Base-by-base conservation (phyloP, 345 rosid species). In the Eucalyptus grandis region DNA sequence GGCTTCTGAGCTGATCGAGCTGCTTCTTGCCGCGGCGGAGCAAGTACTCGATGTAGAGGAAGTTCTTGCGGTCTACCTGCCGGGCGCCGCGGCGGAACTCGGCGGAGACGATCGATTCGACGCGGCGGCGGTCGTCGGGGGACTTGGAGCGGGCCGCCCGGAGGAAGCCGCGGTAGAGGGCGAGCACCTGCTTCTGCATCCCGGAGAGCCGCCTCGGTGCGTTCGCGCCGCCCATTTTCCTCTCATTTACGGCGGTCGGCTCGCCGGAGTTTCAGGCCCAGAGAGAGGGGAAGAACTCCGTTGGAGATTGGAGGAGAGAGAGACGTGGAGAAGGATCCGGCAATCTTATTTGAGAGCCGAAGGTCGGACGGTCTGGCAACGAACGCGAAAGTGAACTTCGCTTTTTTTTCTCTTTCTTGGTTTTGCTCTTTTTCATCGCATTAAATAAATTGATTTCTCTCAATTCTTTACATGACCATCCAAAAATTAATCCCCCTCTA, bases 101-200 rank as follows among this genome's bases (percentile, higher is more conserved):
- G 5, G 91, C 88, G 6, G 97, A 92, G 40, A 97, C 98, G 17
- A 96, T 87, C 82, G 92, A 91, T 91, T 96, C 96, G 90, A 97
- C 94, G 88, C 90, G 92, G 72, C 50, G 89, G 49, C 96, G 92
- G 51, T 96, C 98, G 83, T 97, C 95, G 3, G 87, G 77, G 86
- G 95, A 88, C 91, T 96, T 97, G 6, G 91, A 92, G 87, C 97
- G 97, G 81, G 97, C 95, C 87, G 96, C 97, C 89, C 99, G 94
- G n/a, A 97, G 89, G 90, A 97, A 96, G 19, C 96, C 97, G 87
- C 99, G 92, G 92, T 96, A 97, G 37, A 97, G 93, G 91, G 95
- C 93, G 53, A 97, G 91, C 82, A 95, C 99, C 92, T 97, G 97
- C 92, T 93, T 97, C 92, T 97, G 99, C 96, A 97, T 92, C 86